phyloP scores from a whole-genome alignment of 2,329 filamentous ascomycete genomes.

The Bisporella sp. region DNA sequence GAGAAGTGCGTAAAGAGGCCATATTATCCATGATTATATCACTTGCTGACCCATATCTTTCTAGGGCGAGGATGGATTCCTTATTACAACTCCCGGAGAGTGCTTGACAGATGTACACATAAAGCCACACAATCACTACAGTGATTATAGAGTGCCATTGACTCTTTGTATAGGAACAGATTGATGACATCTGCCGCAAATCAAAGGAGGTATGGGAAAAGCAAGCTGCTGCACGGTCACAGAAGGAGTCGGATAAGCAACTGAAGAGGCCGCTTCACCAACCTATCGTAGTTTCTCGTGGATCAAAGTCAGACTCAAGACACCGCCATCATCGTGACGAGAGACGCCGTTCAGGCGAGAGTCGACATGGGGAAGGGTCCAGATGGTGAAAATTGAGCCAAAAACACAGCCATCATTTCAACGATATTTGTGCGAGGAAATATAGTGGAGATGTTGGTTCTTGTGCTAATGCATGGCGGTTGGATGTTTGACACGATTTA shows the following conservation, averaged over 20 bases:
- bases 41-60: conserved; percentile 4
- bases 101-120: conserved; percentile 52
- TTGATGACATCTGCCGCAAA: conserved; percentile 54
- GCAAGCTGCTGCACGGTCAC: conserved; percentile 43
- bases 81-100: conserved; percentile 50
- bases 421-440: no score
- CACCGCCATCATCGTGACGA: conserved; percentile 17
- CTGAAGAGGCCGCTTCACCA: conserved; percentile 52
- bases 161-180: conserved; percentile 44
- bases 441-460: no score
- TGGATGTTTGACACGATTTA: no score
- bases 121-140: background rate
- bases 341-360: conserved; percentile 15
- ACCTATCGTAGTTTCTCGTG: conserved; percentile 43
- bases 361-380: conserved; percentile 11
- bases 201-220: conserved; percentile 52
- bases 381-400: conserved; percentile 10
- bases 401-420: no score
- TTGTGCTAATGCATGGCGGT: no score
- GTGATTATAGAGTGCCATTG: conserved; percentile 4
- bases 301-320: conserved; percentile 16
- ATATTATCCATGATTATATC: background rate
- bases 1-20: conserved; percentile 37
- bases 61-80: conserved; percentile 54
- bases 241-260: conserved; percentile 37